phyloP scores from a whole-genome alignment of 352 stramenopile genomes.

The Phytophthora macrochlamydospora region DNA sequence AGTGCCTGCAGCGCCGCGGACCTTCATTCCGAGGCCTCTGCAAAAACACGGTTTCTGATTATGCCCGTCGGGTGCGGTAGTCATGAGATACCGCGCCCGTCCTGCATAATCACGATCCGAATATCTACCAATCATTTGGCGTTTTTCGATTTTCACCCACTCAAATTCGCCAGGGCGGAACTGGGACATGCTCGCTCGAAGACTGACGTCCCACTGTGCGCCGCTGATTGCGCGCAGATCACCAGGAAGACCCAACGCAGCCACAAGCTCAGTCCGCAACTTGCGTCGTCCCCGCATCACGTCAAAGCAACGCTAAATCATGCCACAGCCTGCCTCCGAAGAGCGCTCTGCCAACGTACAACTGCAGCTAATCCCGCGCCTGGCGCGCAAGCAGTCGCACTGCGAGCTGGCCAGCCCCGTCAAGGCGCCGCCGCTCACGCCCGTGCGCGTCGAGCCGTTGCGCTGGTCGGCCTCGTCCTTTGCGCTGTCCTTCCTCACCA shows the following conservation, averaged over 20 bases:
- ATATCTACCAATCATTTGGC: not conserved
- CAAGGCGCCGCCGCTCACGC: constrained; percentile 43
- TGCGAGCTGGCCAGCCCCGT: constrained; percentile 23
- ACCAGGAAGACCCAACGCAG: not conserved
- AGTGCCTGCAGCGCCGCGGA: no score
- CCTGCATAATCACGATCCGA: not conserved
- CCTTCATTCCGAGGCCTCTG: no score
- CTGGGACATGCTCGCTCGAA: constrained; percentile 26
- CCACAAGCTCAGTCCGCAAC: constrained; percentile 17
- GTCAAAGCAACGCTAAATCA: not conserved
- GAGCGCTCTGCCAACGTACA: constrained; percentile 25
- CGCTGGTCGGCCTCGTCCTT: constrained; percentile 35
- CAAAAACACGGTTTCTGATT: no score
- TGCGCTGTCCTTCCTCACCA: constrained; percentile 52
- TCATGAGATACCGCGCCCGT: no score
- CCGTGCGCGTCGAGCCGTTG: constrained; percentile 45
- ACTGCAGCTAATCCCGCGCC: constrained; percentile 36
- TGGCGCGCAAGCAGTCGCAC: constrained; percentile 29
- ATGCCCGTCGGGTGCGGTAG: no score
- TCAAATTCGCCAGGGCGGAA: constrained; percentile 14
- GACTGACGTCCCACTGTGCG: constrained; percentile 17
- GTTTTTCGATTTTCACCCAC: not conserved
- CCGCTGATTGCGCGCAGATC: constrained; percentile 24
- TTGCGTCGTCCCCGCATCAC: not conserved
- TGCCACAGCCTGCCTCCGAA: constrained; percentile 20